Evolutionary conservation across 305 asterid species (phyloP), one percentile per base, ranked within the genome.

Genomic region (Rubia balearica): DNA sequence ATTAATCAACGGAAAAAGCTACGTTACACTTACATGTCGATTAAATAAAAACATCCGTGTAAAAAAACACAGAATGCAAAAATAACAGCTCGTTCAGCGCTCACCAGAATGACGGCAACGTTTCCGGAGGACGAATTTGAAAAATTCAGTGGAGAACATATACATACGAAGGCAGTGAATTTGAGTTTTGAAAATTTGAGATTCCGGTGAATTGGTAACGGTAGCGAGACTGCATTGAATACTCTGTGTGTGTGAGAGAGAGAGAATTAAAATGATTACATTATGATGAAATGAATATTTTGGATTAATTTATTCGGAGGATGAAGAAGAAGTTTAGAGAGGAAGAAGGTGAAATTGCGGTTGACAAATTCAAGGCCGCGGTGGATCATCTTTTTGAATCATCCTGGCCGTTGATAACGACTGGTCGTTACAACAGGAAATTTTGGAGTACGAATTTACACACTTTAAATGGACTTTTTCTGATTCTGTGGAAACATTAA

Each of bases 151-250:
- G 57, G 57, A 30, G 36, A 51, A 17, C 16, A 6, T 2, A n/a
- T 13, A 48, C 17, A 30, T 2, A 13, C 8, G 41, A 12, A 42
- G 11, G 75, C 14, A 14, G 51, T 21, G 66, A n/a, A 61, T 42
- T 38, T 3, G 40, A 56, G 19, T 40, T 53, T 60, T 49, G 60
- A 73, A 73, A 38, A 19, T 9, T 48, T 60, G 67, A 36, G 61
- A 55, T 57, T 69, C 4, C 24, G 62, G 30, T 55, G 65, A 10
- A 17, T 19, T 17, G 72, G 72, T 68, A 51, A 68, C 72, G 72
- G 63, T 49, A 51, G 40, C 51, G 53, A 27, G 16, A 69, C 42
- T 55, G 72, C 72, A 69, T 69, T 55, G 65, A 69, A 55, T 69
- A 19, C 4, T 9, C 40, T 4, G 19, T 8, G 49, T 1, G 33